phyloP scores from a whole-genome alignment of 176 grass and related monocot genomes.

The Calamus simplicifolius region DNA sequence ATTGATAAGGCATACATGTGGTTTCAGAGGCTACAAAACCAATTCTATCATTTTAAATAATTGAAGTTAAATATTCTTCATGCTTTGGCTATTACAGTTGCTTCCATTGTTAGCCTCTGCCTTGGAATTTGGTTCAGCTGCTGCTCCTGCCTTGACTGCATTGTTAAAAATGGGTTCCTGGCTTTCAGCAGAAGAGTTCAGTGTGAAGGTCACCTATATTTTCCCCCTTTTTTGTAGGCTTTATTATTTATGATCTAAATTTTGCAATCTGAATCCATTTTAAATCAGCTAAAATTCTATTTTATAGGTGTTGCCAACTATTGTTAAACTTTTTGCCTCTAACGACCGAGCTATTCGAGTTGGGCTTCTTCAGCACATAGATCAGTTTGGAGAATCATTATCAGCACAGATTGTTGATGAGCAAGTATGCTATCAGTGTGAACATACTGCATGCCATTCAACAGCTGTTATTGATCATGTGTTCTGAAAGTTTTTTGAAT shows the following conservation, averaged over 20 bases:
- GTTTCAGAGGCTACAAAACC: too few relatives aligned
- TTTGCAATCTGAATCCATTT: not conserved
- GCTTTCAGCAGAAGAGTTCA: constrained; percentile 89
- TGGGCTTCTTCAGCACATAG: constrained; percentile 93
- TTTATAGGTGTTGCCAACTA: constrained; percentile 84
- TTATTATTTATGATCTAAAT: not conserved
- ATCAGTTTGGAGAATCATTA: constrained; percentile 96
- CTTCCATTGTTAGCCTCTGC: constrained; percentile 86
- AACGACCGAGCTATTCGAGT: constrained; percentile 95
- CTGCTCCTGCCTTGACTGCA: constrained; percentile 90
- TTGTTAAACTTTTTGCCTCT: constrained; percentile 96
- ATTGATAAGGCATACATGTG: too few relatives aligned
- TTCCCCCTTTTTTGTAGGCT: not conserved
- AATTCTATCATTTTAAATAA: constrained; percentile 11
- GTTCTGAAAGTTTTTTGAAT: too few relatives aligned
- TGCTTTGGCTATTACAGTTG: constrained; percentile 41
- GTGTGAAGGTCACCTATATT: constrained; percentile 51
- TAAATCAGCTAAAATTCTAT: not conserved
- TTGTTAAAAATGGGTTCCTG: constrained; percentile 93
- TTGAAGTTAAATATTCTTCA: constrained; percentile 13
- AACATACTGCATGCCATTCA: not conserved
- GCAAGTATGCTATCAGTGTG: constrained; percentile 52
- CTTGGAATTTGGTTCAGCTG: constrained; percentile 96
- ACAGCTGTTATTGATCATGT: too few relatives aligned
- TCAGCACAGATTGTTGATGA: constrained; percentile 92